Conservation (phyloP, 1,139 yeast genomes). For the Hansenula sp. region DNA sequence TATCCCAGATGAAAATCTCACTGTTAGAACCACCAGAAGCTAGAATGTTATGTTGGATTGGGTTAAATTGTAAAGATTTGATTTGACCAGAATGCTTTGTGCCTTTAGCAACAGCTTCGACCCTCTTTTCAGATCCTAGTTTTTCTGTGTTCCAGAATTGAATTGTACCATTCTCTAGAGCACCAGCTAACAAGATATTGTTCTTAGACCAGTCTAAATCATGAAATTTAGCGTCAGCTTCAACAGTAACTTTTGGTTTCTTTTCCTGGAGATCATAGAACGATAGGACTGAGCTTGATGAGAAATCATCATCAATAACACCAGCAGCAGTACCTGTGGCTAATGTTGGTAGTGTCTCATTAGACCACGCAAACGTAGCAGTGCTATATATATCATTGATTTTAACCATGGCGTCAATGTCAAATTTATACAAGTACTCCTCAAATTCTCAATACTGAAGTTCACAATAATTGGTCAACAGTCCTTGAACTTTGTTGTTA, state of each 20-base stretch:
- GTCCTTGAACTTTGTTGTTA: background rate
- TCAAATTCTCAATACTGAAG: no score
- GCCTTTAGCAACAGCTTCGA: constrained; percentile 41
- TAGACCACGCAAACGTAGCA: constrained; percentile 95
- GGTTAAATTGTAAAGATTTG: constrained; percentile 73
- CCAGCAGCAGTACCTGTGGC: constrained; percentile 96
- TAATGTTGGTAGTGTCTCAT: constrained; percentile 64
- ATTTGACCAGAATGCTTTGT: constrained; percentile 69
- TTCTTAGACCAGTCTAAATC: constrained; percentile 86
- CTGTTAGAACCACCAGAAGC: constrained; percentile 89
- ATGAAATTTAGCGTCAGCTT: constrained; percentile 54
- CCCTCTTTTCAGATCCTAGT: constrained; percentile 35
- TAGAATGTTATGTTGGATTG: constrained; percentile 64
- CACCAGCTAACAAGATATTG: constrained; percentile 78
- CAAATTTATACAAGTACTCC: background rate
- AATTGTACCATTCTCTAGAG: constrained; percentile 77
- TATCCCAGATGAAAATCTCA: constrained; percentile 88
- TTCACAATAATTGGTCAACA: no score
- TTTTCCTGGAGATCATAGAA: constrained; percentile 63
- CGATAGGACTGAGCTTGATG: constrained; percentile 72
- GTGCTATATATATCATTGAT: constrained; percentile 81
- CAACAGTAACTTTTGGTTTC: constrained; percentile 55
- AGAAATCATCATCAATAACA: constrained; percentile 85
- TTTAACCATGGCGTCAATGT: constrained; percentile 66
- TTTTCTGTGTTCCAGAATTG: constrained; percentile 72